Evolutionary conservation across 1,284 basidiomycete species (phyloP).

Genomic region (Rhizoctonia solani): DNA sequence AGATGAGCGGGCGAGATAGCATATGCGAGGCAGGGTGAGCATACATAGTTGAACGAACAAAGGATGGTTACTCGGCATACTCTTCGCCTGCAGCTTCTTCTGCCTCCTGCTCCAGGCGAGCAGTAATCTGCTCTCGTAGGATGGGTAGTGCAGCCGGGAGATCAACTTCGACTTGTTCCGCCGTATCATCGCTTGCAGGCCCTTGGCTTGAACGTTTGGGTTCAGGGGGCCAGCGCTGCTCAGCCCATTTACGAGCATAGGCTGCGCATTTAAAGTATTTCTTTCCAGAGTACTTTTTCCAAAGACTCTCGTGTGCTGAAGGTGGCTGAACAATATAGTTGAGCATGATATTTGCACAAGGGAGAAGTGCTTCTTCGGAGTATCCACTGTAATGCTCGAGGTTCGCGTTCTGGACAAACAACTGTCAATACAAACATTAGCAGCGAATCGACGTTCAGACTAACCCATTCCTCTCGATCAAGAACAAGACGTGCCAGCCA

Average conservation of each 20-base stretch:
- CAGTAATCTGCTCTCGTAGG: slow-evolving; percentile 6
- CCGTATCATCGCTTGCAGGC: neutral
- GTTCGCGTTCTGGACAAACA: slow-evolving; percentile 69
- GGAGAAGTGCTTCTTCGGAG: slow-evolving; percentile 79
- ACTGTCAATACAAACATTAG: neutral
- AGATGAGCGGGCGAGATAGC: neutral
- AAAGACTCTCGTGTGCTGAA: slow-evolving; percentile 73
- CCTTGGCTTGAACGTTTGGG: neutral
- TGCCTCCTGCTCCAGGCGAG: slow-evolving; percentile 23
- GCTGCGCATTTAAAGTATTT: slow-evolving; percentile 77
- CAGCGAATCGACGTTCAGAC: neutral
- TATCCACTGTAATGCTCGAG: slow-evolving; percentile 93
- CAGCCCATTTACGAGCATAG: slow-evolving; percentile 38
- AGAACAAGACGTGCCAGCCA: slow-evolving; percentile 91
- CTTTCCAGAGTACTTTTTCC: slow-evolving; percentile 81
- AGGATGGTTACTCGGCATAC: neutral
- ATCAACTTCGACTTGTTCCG: slow-evolving; percentile 15
- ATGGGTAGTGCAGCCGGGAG: slow-evolving; percentile 8
- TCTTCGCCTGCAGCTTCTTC: too few species aligned
- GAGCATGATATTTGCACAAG: slow-evolving; percentile 90
- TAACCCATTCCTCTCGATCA: slow-evolving; percentile 83
- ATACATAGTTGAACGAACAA: neutral
- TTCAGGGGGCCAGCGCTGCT: slow-evolving; percentile 20
- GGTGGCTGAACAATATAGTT: slow-evolving; percentile 81
- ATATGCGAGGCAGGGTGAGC: neutral